Evolutionary conservation across 164 flowering plant species (phyloP).

Genomic region (Platanus orientalis): DNA sequence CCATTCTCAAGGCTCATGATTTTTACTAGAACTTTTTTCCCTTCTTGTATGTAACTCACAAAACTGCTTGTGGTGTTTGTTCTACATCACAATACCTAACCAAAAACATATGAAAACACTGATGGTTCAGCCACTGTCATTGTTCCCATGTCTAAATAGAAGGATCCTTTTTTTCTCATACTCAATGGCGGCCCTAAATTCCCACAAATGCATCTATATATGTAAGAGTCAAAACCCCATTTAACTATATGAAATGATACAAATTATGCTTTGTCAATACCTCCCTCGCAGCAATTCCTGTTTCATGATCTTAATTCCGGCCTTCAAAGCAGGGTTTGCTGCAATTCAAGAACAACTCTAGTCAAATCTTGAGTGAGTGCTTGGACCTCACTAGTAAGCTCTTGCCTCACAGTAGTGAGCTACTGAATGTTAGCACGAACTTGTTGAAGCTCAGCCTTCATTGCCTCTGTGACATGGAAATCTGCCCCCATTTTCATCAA

Average conservation of each 20-base stretch:
- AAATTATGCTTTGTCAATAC: slow-evolving; percentile 27
- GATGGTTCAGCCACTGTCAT: too few relatives aligned
- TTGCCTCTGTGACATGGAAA: slow-evolving; percentile 62
- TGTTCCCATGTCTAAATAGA: too few relatives aligned
- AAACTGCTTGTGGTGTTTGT: too few relatives aligned
- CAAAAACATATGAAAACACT: too few relatives aligned
- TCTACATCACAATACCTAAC: too few relatives aligned
- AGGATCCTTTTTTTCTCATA: slow-evolving; percentile 90
- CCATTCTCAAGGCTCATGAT: too few relatives aligned
- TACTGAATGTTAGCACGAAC: slow-evolving; percentile 69
- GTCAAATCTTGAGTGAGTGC: slow-evolving; percentile 61
- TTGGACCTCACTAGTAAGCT: slow-evolving; percentile 60
- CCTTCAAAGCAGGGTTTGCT: slow-evolving; percentile 66
- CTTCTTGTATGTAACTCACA: too few relatives aligned
- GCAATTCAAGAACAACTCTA: slow-evolving; percentile 57
- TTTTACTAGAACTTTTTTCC: too few relatives aligned
- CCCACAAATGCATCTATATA: slow-evolving; percentile 5
- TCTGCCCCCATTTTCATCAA: slow-evolving; percentile 64
- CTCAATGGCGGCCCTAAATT: slow-evolving; percentile 87
- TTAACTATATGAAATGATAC: neutral
- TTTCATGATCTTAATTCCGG: slow-evolving; percentile 61
- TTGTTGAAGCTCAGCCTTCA: slow-evolving; percentile 70
- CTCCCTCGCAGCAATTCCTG: slow-evolving; percentile 83
- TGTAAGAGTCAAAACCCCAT: neutral
- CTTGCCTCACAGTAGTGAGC: slow-evolving; percentile 56